Evolutionary conservation across 257 asterid genomes (phyloP), one percentile per base, ranked within the genome.

Genomic region (Knoxia roxburghii): DNA sequence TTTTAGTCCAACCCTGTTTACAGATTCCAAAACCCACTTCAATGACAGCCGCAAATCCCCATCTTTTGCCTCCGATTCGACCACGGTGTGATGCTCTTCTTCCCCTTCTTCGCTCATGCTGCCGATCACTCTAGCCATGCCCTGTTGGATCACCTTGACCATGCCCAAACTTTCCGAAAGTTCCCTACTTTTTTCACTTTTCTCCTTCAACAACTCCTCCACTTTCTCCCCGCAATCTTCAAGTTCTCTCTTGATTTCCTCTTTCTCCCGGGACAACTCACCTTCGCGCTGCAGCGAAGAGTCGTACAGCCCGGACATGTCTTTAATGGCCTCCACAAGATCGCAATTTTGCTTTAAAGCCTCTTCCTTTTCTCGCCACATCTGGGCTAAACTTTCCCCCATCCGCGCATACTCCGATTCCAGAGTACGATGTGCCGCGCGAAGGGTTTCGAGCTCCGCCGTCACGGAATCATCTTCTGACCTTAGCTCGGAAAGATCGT

Each of bases 191-290:
- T 45, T 51, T 26, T 69, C 72, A 43, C 45, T 52, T 45, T 59
- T 73, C 66, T 73, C 74, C 49, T 32, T 39, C 75, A 53, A 32
- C 68, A 69, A 37, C 29, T 54, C 81, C 68, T 69, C 57, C 23
- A 51, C 50, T 72, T 40, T 68, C 50, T 68, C 48, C n/a, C n/a
- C 48, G 0, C 13, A 46, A 56, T 41, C 26, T 24, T 68, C 74
- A 23, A 68, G 72, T 72, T 70, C 59, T 20, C 17, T 54, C 45
- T 12, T 51, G 23, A 45, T 54, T 70, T 58, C 65, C 50, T 69
- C 76, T 15, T 14, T 61, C 58, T 66, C 74, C 57, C 14, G 33
- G 1, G 27, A 14, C 26, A 62, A 39, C 29, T 37, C 64, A 24
- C 39, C 52, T 54, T 72, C 76, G 14, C 53, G 67, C 35, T 32